Conservation (phyloP, 2,329 filamentous ascomycete genomes). For the Mollisiaceae sp. region DNA sequence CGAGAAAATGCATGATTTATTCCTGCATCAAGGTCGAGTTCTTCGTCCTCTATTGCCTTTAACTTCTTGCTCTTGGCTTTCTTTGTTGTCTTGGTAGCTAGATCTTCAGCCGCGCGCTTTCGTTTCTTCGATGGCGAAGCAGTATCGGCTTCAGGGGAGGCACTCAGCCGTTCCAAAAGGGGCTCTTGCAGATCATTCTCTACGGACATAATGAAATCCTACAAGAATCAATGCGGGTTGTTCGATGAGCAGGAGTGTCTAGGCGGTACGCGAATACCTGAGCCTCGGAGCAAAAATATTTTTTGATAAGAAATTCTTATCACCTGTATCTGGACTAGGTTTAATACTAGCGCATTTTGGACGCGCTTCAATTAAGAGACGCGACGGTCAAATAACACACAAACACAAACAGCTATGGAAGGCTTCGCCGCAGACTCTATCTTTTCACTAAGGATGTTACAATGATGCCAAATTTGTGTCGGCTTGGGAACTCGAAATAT, state of each 20-base stretch:
- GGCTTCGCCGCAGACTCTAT: neutral
- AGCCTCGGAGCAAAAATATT: neutral
- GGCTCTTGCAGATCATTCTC: slow-evolving; percentile 39
- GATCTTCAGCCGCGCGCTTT: slow-evolving; percentile 36
- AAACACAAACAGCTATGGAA: neutral
- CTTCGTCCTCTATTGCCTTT: slow-evolving; percentile 59
- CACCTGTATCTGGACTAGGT: neutral
- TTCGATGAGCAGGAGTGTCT: neutral
- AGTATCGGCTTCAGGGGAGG: slow-evolving; percentile 28
- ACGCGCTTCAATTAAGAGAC: neutral
- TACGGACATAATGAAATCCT: slow-evolving; percentile 33
- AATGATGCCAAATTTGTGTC: neutral
- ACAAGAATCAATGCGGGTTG: neutral
- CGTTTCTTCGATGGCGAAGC: slow-evolving; percentile 38
- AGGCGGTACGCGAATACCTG: neutral
- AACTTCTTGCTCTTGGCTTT: slow-evolving; percentile 63
- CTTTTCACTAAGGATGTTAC: neutral
- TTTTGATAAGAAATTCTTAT: slow-evolving; percentile 3
- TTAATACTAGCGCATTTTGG: neutral
- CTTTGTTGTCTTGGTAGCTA: slow-evolving; percentile 44
- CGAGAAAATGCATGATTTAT: slow-evolving; percentile 80
- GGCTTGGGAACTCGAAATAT: neutral
- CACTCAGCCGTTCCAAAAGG: slow-evolving; percentile 35
- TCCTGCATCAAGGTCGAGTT: slow-evolving; percentile 70
- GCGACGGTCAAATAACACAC: neutral